These are phyloP conservation scores for Gymnopilus junonius DNA, from an alignment of 768 basidiomycete genomes.

Conservation along the genomic window DNA sequence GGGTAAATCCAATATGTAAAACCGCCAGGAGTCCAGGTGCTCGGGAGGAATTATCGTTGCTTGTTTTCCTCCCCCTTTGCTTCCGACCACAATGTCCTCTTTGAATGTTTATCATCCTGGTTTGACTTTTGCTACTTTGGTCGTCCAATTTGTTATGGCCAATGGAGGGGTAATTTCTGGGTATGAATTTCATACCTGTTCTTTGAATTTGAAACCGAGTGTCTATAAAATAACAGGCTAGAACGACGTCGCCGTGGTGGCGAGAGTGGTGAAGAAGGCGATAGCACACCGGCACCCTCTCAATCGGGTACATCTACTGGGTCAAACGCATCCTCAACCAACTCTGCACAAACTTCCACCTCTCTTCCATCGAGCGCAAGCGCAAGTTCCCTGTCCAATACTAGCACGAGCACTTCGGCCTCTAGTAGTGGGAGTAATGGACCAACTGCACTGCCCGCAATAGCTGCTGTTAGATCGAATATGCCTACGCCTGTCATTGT, in stretches of 20 bases:
- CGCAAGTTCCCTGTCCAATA: not conserved
- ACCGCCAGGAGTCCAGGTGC: not conserved
- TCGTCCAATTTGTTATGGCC: conserved; percentile 18
- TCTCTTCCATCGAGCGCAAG: not conserved
- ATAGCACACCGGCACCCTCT: not conserved
- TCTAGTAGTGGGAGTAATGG: not conserved
- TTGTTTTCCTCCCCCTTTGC: not conserved
- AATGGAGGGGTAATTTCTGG: conserved; percentile 4
- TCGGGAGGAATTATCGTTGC: conserved; percentile 6
- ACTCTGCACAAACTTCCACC: not conserved
- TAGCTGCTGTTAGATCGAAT: not conserved
- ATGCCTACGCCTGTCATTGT: conserved; percentile 17
- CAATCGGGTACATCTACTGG: not conserved
- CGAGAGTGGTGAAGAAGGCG: not conserved
- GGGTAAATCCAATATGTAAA: conserved; percentile 6
- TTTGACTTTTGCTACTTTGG: conserved; percentile 20
- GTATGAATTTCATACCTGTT: conserved; percentile 1
- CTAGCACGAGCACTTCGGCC: not conserved
- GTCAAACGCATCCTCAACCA: not conserved
- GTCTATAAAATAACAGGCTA: not conserved
- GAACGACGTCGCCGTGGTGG: conserved; percentile 1
- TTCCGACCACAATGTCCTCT: conserved; percentile 10
- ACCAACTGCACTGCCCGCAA: not conserved
- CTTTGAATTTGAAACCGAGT: not conserved
- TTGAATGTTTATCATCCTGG: conserved; percentile 17